phyloP scores from a whole-genome alignment of 805 yeast species.

The Cyberlindnera mycetangii region DNA sequence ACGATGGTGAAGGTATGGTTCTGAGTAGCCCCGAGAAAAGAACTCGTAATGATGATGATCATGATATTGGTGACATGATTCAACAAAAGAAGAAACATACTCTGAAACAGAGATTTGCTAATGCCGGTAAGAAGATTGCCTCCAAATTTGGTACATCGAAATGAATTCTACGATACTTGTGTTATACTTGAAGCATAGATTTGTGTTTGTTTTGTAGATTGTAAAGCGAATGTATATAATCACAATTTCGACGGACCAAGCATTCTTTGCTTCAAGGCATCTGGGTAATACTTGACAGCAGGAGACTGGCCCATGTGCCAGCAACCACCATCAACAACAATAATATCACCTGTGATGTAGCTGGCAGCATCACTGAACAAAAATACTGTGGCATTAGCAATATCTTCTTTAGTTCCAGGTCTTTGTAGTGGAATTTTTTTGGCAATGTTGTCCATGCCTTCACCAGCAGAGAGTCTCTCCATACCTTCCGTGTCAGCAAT shows the following conservation, averaged over 20 bases:
- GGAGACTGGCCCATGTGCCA: conserved; percentile 71
- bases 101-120: conserved; percentile 23
- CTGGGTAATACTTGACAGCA: conserved; percentile 42
- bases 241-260: conserved; percentile 36
- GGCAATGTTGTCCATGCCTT: conserved; percentile 38
- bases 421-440: conserved; percentile 55
- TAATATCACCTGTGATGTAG: conserved; percentile 72
- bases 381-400: conserved; percentile 84
- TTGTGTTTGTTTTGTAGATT: no score
- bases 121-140: conserved; percentile 29
- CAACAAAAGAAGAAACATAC: conserved; percentile 17
- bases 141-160: conserved; percentile 21
- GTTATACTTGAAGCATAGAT: neutral
- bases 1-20: neutral
- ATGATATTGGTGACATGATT: neutral
- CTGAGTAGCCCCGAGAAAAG: conserved; percentile 15
- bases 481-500: conserved; percentile 87
- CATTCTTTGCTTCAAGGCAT: conserved; percentile 32
- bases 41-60: conserved; percentile 14
- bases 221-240: neutral
- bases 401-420: conserved; percentile 69
- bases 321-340: conserved; percentile 86
- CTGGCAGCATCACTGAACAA: conserved; percentile 80
- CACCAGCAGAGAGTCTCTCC: conserved; percentile 51
- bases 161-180: conserved; percentile 4